Percentiles rank a stretch among this genome's conserved stretches.
phyloP scores from a whole-genome alignment of 352 stramenopile species.

The Thraustotheca clavata region DNA sequence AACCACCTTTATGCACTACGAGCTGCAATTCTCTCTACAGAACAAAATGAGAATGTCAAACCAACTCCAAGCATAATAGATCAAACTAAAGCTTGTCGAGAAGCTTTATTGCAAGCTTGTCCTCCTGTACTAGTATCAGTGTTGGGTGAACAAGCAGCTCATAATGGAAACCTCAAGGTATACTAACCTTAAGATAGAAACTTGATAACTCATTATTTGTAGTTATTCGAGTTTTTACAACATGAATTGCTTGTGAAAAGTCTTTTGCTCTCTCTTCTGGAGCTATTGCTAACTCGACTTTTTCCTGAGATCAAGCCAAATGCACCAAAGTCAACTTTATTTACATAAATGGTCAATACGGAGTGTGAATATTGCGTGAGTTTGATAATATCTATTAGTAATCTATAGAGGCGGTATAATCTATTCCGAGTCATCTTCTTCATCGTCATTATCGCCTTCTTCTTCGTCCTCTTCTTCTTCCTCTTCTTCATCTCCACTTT shows the following conservation, averaged over 20 bases:
- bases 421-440: conserved; percentile 30
- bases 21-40: background rate
- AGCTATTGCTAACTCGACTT: background rate
- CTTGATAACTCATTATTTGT: background rate
- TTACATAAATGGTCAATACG: too few relatives aligned
- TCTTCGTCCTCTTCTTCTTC: conserved; percentile 28
- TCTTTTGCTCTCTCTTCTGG: conserved; percentile 9
- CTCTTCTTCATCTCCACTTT: conserved; percentile 39
- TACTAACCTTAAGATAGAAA: background rate
- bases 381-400: conserved; percentile 34
- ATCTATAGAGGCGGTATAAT: conserved; percentile 14
- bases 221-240: conserved; percentile 19
- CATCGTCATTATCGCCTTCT: conserved; percentile 32
- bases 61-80: background rate
- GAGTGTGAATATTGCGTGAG: too few relatives aligned
- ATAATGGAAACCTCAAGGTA: conserved; percentile 13
- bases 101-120: background rate
- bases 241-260: conserved; percentile 20
- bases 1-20: background rate
- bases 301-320: conserved; percentile 9
- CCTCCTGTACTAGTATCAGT: background rate
- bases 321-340: background rate
- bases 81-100: background rate
- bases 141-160: background rate
- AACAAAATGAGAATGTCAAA: background rate